Evolutionary conservation across 2,329 filamentous ascomycete species (phyloP).

Genomic region (Talaromyces sp.): DNA sequence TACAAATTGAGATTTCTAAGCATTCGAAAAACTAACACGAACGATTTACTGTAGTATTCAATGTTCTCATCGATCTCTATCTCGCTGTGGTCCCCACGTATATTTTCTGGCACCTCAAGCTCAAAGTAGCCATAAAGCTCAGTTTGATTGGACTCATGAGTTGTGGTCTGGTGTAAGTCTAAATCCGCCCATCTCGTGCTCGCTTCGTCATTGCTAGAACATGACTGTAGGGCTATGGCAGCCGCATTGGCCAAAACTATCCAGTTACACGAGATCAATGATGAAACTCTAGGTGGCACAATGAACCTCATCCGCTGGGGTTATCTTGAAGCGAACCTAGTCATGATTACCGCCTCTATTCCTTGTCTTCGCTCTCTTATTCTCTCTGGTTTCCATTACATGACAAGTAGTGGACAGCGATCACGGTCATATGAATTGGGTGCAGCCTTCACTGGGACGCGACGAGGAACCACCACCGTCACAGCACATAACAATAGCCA

Average conservation of each 20-base stretch:
- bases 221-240: conserved; percentile 26
- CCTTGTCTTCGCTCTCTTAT: conserved; percentile 30
- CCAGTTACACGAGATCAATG: conserved; percentile 19
- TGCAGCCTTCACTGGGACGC: neutral
- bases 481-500: conserved; percentile 5
- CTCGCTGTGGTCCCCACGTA: conserved; percentile 29
- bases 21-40: conserved; percentile 20
- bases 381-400: conserved; percentile 13
- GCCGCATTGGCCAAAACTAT: conserved; percentile 29
- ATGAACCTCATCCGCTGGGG: conserved; percentile 30
- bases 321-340: conserved; percentile 30
- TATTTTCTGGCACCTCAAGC: conserved; percentile 36
- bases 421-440: conserved; percentile 8
- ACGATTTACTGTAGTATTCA: conserved; percentile 27
- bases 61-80: conserved; percentile 32
- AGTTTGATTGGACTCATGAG: conserved; percentile 31
- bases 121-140: conserved; percentile 32
- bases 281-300: conserved; percentile 21
- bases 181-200: neutral
- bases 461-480: conserved; percentile 3
- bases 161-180: conserved; percentile 33
- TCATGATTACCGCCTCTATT: conserved; percentile 34
- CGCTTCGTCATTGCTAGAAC: neutral
- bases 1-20: neutral
- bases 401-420: conserved; percentile 2